Conservation (phyloP, 257 asterid species). For the Ilex asprella region DNA sequence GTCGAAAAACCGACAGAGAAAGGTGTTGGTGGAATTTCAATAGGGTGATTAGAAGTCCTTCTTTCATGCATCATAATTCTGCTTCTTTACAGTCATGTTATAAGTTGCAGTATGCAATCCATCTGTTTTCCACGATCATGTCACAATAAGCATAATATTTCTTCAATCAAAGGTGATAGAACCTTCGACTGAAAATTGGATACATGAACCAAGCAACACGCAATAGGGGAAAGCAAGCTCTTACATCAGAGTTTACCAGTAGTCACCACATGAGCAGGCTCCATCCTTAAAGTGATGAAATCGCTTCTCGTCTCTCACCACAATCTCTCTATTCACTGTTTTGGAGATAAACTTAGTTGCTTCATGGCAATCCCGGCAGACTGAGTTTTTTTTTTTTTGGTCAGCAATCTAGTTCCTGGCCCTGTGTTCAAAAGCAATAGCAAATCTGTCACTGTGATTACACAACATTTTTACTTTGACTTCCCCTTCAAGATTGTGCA, state of each 20-base stretch:
- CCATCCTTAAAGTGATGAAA: constrained; percentile 61
- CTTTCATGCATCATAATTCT: too few species aligned
- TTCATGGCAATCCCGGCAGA: constrained; percentile 57
- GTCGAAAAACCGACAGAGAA: too few species aligned
- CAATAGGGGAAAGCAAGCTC: too few species aligned
- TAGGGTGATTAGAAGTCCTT: too few species aligned
- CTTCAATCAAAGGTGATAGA: too few species aligned
- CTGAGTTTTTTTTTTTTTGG: constrained; percentile 47
- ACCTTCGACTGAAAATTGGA: too few species aligned
- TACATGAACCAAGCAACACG: too few species aligned
- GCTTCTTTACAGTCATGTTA: too few species aligned
- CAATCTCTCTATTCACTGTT: constrained; percentile 29
- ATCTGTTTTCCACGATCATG: too few species aligned
- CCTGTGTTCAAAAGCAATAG: constrained; percentile 49
- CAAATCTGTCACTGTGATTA: constrained; percentile 62
- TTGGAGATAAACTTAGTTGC: constrained; percentile 32
- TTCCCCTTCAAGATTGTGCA: constrained; percentile 47
- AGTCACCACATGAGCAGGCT: constrained; percentile 52
- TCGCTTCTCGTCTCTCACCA: constrained; percentile 39
- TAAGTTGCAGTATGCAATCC: too few species aligned
- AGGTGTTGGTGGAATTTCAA: too few species aligned
- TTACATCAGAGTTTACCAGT: constrained; percentile 29
- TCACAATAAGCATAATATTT: too few species aligned
- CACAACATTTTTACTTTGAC: constrained; percentile 47
- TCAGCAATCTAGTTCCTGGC: constrained; percentile 42